Base-by-base conservation (phyloP, 1,139 yeast genomes). In the Yamadazyma spencermartinsiae region DNA sequence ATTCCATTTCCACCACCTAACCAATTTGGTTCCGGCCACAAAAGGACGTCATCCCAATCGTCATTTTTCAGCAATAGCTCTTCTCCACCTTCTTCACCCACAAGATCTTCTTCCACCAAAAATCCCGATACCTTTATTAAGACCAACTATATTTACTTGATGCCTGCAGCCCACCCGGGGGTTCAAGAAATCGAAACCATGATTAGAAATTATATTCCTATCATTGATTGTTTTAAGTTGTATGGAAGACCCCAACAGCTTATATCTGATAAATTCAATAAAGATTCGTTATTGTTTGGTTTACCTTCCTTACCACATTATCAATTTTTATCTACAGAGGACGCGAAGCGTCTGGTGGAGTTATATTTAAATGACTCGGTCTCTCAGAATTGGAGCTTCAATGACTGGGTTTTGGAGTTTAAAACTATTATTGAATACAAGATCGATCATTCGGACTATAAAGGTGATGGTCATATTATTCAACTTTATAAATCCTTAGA, bases 291-390 rank as follows among this genome's bases (percentile, higher is more conserved):
- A 50, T 61, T 78, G 20, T 78, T 77, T 56, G 82, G 77, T 1
- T 64, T 78, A 44, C 83, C 83, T 1, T 74, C 78, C 31, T 68
- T 78, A 46, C 83, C 83, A 5, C 74, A 67, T 44, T 76, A 72
- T 36, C 71, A 74, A 46, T 78, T 75, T 49, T 52, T 78, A 45
- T 65, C 76, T 4, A 54, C 56, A 12, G 65, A 62, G 11, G 72
- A 72, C 28, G 65, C 76, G 0, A 52, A 50, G 19, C 58, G 56
- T 18, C 52, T 72, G 18, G 66, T 73, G 8, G 55, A 59, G 0
- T 43, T 57, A 20, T 60, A 64, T 44, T 50, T 67, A 18, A 51
- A 43, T 11, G 55, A 57, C 27, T 61, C 75, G 3, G 36, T 58
- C 12, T 34, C 42, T 6, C 66, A 66, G 36, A 43, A 54, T 16